phyloP scores from a whole-genome alignment of 75 land plant species.

The Pseudotsuga menziesii region DNA sequence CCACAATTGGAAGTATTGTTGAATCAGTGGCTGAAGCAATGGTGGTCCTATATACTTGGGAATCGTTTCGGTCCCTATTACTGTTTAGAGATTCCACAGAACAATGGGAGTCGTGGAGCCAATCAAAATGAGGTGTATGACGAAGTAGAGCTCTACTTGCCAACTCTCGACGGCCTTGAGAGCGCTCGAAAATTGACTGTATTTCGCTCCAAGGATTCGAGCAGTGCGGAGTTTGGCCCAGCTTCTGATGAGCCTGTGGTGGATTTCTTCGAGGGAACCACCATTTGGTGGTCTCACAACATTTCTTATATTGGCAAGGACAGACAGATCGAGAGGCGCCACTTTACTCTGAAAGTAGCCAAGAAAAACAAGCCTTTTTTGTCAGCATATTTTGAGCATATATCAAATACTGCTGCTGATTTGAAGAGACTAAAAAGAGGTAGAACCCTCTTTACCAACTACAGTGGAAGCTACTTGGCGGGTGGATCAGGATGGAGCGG shows the following conservation, averaged over 20 bases:
- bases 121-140: not conserved
- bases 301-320: not conserved
- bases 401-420: constrained; percentile 27
- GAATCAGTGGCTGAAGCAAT: too few species aligned
- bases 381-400: constrained; percentile 38
- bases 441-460: constrained; percentile 24
- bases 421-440: constrained; percentile 17
- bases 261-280: constrained; percentile 32
- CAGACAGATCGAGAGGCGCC: constrained; percentile 7
- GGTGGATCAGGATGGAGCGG: constrained; percentile 22
- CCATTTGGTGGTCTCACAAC: constrained; percentile 28
- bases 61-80: too few species aligned
- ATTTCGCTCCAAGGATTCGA: constrained; percentile 20
- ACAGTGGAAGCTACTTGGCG: constrained; percentile 17
- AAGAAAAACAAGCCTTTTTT: constrained; percentile 18
- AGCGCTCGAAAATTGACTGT: constrained; percentile 31
- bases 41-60: too few species aligned
- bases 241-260: constrained; percentile 32
- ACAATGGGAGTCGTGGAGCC: too few species aligned
- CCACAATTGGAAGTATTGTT: too few species aligned
- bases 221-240: constrained; percentile 26
- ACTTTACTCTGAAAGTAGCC: constrained; percentile 31
- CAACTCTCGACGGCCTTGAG: constrained; percentile 19
- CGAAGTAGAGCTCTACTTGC: not conserved
- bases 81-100: too few species aligned